phyloP scores from a whole-genome alignment of 306 rosid species.

The Parietaria judaica region DNA sequence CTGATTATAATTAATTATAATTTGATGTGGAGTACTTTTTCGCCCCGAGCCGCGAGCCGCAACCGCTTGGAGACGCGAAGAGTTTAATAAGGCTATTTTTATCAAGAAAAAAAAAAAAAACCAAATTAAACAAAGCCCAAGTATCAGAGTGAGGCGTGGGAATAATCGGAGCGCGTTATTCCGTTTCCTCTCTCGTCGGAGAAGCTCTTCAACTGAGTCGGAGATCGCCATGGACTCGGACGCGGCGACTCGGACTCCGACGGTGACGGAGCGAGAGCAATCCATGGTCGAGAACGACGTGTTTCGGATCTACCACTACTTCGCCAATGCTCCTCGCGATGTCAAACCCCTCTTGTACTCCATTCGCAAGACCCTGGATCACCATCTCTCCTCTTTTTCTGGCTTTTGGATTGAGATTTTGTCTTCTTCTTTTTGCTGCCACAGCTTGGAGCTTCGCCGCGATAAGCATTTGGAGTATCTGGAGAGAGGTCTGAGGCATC shows the following conservation, averaged over 20 bases:
- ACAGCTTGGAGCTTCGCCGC: conserved; percentile 72
- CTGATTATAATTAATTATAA: too few species aligned
- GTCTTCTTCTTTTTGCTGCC: neutral
- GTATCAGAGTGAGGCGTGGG: neutral
- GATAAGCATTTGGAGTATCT: conserved; percentile 62
- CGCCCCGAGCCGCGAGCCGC: too few species aligned
- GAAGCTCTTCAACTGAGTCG: neutral
- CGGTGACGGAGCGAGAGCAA: conserved; percentile 60
- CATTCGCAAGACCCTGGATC: neutral
- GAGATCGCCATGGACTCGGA: conserved; percentile 25
- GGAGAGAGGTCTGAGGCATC: conserved; percentile 48
- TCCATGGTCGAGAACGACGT: conserved; percentile 51
- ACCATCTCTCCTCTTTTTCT: neutral
- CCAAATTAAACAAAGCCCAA: neutral
- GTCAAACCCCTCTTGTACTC: conserved; percentile 46
- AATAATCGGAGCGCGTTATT: neutral
- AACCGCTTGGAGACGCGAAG: too few species aligned
- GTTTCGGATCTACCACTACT: conserved; percentile 41
- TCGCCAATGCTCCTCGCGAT: conserved; percentile 34
- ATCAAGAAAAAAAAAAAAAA: too few species aligned
- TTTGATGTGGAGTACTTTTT: too few species aligned
- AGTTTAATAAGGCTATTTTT: too few species aligned
- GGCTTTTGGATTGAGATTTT: neutral
- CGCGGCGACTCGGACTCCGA: conserved; percentile 15
- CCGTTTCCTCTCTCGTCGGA: neutral